Evolutionary conservation across 352 stramenopile species (phyloP).

Genomic region (Pythium utonaiense): DNA sequence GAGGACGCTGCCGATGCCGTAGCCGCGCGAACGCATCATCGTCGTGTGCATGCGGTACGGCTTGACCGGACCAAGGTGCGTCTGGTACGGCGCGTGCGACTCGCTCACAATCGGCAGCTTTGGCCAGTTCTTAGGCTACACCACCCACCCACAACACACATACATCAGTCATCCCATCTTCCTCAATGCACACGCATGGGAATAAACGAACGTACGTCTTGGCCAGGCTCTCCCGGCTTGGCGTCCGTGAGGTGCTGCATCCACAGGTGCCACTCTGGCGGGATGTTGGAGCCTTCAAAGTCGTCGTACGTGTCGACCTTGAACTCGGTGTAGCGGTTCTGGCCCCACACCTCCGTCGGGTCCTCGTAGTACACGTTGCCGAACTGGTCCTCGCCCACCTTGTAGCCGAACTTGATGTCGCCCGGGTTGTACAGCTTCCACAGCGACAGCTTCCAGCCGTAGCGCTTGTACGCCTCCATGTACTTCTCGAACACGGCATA

Average conservation of each 20-base stretch:
- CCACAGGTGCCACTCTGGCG: constrained; percentile 83
- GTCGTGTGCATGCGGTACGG: constrained; percentile 77
- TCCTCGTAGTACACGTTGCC: constrained; percentile 89
- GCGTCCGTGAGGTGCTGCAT: constrained; percentile 81
- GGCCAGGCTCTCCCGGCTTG: constrained; percentile 44
- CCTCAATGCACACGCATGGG: not conserved
- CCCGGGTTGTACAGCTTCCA: constrained; percentile 89
- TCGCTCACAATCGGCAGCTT: constrained; percentile 49
- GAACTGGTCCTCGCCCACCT: constrained; percentile 78
- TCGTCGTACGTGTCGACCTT: constrained; percentile 76
- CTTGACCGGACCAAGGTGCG: constrained; percentile 60
- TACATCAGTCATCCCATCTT: not conserved
- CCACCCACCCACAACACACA: constrained; percentile 4
- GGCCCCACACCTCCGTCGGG: constrained; percentile 61
- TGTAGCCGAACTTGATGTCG: constrained; percentile 86
- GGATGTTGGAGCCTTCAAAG: constrained; percentile 74
- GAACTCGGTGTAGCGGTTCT: constrained; percentile 85
- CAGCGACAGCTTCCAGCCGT: constrained; percentile 71
- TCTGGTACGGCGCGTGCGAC: constrained; percentile 67
- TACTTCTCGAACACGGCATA: constrained; percentile 84
- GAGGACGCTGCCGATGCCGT: constrained; percentile 73
- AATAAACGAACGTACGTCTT: constrained; percentile 41
- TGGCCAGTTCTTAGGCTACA: constrained; percentile 61
- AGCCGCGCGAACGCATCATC: constrained; percentile 72
- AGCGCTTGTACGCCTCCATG: constrained; percentile 73